These are phyloP conservation scores for Wilhelminamyces savonicus DNA, from an alignment of 805 yeast genomes.

Conservation along the genomic window DNA sequence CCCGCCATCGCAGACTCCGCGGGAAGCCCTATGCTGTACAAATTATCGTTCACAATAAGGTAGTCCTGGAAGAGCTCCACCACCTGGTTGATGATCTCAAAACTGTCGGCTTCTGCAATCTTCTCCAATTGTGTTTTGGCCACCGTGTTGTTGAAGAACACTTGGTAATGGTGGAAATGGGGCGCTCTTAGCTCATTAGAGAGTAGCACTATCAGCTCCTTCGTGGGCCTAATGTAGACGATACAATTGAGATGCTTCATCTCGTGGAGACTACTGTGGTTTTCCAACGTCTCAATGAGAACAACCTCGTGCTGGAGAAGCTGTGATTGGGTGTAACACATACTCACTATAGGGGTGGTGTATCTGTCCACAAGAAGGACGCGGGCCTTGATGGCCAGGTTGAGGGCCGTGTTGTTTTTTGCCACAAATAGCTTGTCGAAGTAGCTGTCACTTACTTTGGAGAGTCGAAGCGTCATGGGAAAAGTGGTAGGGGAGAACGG, in stretches of 20 bases:
- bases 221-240: conserved; percentile 70
- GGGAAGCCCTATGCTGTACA: conserved; percentile 35
- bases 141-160: conserved; percentile 72
- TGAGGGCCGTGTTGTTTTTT: conserved; percentile 8
- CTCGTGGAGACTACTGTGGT: conserved; percentile 58
- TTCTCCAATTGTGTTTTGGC: conserved; percentile 76
- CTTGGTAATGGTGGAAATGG: conserved; percentile 68
- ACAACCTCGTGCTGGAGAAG: conserved; percentile 79
- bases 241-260: conserved; percentile 70
- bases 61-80: conserved; percentile 85
- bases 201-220: conserved; percentile 53
- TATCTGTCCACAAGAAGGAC: conserved; percentile 73
- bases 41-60: conserved; percentile 61
- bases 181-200: conserved; percentile 70
- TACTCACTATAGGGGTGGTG: conserved; percentile 82
- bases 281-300: conserved; percentile 54
- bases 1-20: conserved; percentile 35
- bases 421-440: conserved; percentile 12
- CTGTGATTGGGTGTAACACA: conserved; percentile 83
- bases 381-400: conserved; percentile 40
- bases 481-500: background rate
- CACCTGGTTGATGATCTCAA: conserved; percentile 70
- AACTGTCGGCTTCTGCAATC: conserved; percentile 84
- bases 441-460: conserved; percentile 9
- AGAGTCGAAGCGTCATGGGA: conserved; percentile 9